phyloP scores from a whole-genome alignment of 2,329 filamentous ascomycete genomes.

The Fusarium incarnatum region DNA sequence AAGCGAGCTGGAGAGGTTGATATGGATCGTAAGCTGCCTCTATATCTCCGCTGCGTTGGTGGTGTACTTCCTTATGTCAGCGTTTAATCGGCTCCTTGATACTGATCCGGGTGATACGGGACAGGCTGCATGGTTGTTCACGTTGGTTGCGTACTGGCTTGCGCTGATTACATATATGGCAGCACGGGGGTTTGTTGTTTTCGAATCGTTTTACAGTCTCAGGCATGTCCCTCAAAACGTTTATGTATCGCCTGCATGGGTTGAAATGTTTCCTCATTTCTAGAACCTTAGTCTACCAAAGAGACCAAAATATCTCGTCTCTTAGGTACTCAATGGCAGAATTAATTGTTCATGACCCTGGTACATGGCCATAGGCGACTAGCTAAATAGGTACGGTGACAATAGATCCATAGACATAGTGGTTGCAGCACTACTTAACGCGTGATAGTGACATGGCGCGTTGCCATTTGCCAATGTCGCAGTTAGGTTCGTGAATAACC shows the following conservation, averaged over 20 bases:
- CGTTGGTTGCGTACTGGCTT: conserved; percentile 5
- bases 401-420: neutral
- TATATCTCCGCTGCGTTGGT: neutral
- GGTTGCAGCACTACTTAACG: conserved; percentile 17
- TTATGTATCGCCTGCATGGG: conserved; percentile 4
- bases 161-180: neutral
- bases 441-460: conserved; percentile 44
- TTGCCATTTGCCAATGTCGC: conserved; percentile 34
- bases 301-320: neutral
- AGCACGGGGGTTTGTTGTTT: neutral
- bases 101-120: neutral
- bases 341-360: neutral
- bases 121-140: neutral
- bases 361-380: neutral
- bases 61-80: conserved; percentile 3
- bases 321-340: neutral
- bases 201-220: conserved; percentile 5
- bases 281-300: neutral
- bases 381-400: conserved; percentile 10
- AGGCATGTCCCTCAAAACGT: neutral
- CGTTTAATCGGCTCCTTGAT: neutral
- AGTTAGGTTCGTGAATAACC: conserved; percentile 21
- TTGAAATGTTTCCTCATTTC: conserved; percentile 6
- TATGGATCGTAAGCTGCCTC: conserved; percentile 1
- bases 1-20: conserved; percentile 1